These are phyloP conservation scores for Aspergillus aculeatus DNA, from an alignment of 2,329 filamentous ascomycete species.

Conservation along the genomic window DNA sequence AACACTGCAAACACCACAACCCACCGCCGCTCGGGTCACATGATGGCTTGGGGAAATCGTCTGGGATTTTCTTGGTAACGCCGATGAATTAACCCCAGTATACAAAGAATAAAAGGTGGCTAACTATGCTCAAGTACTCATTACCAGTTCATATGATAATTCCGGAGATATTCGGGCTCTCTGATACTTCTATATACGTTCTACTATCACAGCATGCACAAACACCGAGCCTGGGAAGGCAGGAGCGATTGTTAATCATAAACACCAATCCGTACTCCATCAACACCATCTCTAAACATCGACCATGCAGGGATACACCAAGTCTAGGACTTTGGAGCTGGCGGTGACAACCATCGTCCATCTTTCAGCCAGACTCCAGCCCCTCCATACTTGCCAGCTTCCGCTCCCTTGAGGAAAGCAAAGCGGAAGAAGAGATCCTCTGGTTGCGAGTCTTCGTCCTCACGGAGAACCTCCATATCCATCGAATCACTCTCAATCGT, in stretches of 20 bases:
- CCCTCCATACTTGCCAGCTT: slow-evolving; percentile 40
- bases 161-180: background rate
- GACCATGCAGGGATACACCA: background rate
- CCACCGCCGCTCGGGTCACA: background rate
- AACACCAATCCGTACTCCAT: background rate
- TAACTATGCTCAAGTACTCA: no score
- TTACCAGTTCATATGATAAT: no score
- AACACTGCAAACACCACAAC: background rate
- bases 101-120: no score
- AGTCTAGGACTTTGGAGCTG: slow-evolving; percentile 25
- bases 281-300: background rate
- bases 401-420: slow-evolving; percentile 44
- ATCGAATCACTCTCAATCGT: slow-evolving; percentile 26
- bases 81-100: background rate
- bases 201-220: slow-evolving; percentile 1
- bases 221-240: background rate
- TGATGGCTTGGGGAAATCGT: background rate
- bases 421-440: slow-evolving; percentile 49
- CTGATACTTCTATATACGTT: background rate
- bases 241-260: background rate
- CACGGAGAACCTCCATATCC: slow-evolving; percentile 14
- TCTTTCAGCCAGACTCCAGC: slow-evolving; percentile 42
- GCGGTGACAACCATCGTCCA: slow-evolving; percentile 35
- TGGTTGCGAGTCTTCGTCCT: slow-evolving; percentile 31
- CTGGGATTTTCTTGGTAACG: background rate